These are phyloP conservation scores for Pleodorina starrii DNA, from an alignment of 139 green algal genomes.

Conservation along the genomic window DNA sequence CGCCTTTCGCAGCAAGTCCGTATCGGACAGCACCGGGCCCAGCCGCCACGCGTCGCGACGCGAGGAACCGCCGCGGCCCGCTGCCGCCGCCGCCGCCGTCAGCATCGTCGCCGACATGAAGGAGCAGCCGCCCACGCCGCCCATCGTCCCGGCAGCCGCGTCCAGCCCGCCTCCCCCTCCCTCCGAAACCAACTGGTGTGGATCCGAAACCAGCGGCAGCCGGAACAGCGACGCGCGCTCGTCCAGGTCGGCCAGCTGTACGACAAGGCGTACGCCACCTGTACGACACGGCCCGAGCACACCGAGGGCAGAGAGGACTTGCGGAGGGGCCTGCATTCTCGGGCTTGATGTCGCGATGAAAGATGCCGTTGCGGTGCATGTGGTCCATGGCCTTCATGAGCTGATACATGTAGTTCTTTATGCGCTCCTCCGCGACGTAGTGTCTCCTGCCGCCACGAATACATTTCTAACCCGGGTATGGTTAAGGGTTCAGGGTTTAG, in stretches of 20 bases:
- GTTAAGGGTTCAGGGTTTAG: too few relatives aligned
- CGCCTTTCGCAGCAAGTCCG: conserved; percentile 4
- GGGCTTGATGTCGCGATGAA: conserved; percentile 92
- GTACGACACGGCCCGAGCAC: background rate
- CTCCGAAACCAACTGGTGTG: background rate
- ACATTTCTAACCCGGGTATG: too few relatives aligned
- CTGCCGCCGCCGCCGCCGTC: background rate
- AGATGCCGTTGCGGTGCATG: conserved; percentile 91
- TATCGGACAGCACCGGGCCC: conserved; percentile 12
- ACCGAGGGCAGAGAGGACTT: too few relatives aligned
- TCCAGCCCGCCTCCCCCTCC: background rate
- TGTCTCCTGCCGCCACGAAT: conserved; percentile 83
- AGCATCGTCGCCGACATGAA: background rate
- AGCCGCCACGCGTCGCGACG: too few relatives aligned
- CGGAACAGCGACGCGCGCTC: conserved; percentile 30
- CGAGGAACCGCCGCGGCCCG: too few relatives aligned
- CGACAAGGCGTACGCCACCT: background rate
- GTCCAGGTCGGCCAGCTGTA: conserved; percentile 37
- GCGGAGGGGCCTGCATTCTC: too few relatives aligned
- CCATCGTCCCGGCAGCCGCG: background rate
- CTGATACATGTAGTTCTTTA: conserved; percentile 89
- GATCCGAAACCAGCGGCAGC: conserved; percentile 31
- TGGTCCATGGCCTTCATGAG: conserved; percentile 92
- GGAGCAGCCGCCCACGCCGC: background rate
- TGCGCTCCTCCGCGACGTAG: conserved; percentile 85